phyloP scores from a whole-genome alignment of 192 early-diverging fungal species.

The Obelidium mucronatum region DNA sequence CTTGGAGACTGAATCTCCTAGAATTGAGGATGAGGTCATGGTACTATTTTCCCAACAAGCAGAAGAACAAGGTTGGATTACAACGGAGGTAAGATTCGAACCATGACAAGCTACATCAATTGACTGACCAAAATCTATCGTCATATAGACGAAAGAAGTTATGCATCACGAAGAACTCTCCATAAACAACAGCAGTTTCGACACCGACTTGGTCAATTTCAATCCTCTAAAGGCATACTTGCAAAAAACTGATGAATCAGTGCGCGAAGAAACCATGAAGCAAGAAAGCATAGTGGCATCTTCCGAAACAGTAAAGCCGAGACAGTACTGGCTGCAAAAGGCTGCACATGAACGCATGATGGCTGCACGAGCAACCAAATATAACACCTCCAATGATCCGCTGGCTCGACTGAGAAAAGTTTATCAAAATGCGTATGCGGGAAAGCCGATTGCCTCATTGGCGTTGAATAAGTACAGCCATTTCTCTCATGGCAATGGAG shows the following conservation, averaged over 20 bases:
- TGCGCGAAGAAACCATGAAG: neutral
- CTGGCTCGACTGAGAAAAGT: constrained; percentile 24
- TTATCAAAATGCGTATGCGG: constrained; percentile 23
- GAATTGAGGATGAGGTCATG: constrained; percentile 25
- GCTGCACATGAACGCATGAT: constrained; percentile 25
- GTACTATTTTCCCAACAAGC: constrained; percentile 27
- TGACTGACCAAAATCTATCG: neutral
- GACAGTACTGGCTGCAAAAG: constrained; percentile 26
- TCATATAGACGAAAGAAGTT: constrained; percentile 1
- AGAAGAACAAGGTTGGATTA: constrained; percentile 32
- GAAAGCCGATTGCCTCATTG: constrained; percentile 2
- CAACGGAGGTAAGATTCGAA: constrained; percentile 16
- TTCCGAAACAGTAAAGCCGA: constrained; percentile 7
- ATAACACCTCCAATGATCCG: constrained; percentile 17
- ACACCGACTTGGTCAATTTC: constrained; percentile 32
- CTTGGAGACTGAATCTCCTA: neutral
- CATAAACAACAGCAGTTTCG: constrained; percentile 9
- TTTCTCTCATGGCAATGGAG: neutral
- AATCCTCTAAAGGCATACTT: constrained; percentile 37
- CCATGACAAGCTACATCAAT: neutral
- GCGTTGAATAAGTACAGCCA: constrained; percentile 4
- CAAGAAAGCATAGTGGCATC: neutral
- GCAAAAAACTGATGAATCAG: constrained; percentile 4
- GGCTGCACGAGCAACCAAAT: constrained; percentile 16
- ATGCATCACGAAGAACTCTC: constrained; percentile 35